Evolutionary conservation across 495 filamentous ascomycete genomes (phyloP).

Genomic region (Hypomontagnella monticulosa): DNA sequence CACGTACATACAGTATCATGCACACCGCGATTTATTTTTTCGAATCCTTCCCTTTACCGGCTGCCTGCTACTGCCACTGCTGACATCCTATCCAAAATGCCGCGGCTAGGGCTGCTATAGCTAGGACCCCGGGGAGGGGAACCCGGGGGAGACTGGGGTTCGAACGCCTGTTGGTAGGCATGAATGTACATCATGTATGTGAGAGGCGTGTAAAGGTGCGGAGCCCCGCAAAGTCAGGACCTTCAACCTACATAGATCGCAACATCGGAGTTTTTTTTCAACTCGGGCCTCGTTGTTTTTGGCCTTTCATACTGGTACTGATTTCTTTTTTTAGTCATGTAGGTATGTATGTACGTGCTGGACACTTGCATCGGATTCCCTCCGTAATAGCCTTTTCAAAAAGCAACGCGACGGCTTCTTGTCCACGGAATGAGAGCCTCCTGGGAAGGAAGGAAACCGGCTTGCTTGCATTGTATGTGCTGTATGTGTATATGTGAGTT

Average conservation of each 20-base stretch:
- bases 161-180: neutral
- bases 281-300: neutral
- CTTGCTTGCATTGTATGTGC: neutral
- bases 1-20: neutral
- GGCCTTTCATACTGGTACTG: neutral
- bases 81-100: conserved; percentile 22
- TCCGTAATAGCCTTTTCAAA: neutral
- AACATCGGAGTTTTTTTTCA: conserved; percentile 14
- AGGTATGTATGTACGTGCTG: neutral
- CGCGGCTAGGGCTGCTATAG: conserved; percentile 14
- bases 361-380: neutral
- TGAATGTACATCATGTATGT: conserved; percentile 2
- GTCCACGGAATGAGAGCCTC: conserved; percentile 10
- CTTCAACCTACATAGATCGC: neutral
- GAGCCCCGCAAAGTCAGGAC: conserved; percentile 29
- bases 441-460: neutral
- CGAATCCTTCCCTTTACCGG: neutral
- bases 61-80: neutral
- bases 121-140: conserved; percentile 19
- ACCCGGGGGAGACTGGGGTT: conserved; percentile 5
- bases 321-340: neutral
- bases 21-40: conserved; percentile 1
- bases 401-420: neutral
- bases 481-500: neutral
- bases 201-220: conserved; percentile 18